These are phyloP conservation scores for Yamadazyma spencermartinsiae DNA, from an alignment of 1,139 yeast species.

Conservation along the genomic window DNA sequence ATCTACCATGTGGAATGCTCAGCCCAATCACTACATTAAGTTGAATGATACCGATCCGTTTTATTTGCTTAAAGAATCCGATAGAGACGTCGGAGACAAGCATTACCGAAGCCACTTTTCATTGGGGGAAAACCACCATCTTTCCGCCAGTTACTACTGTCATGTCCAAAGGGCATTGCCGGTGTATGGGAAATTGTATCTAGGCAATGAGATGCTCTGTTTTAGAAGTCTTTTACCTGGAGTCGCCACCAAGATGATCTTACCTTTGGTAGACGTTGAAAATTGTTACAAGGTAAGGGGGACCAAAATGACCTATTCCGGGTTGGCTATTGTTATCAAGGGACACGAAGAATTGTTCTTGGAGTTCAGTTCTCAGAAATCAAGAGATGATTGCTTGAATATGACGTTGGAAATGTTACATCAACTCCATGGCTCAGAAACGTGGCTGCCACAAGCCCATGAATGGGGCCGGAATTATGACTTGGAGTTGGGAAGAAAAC, in stretches of 20 bases:
- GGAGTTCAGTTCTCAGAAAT: constrained; percentile 66
- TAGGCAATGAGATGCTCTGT: constrained; percentile 68
- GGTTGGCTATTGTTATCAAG: constrained; percentile 63
- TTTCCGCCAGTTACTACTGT: constrained; percentile 71
- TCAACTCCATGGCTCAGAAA: constrained; percentile 27
- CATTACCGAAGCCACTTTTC: constrained; percentile 70
- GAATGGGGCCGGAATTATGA: constrained; percentile 30
- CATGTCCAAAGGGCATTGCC: constrained; percentile 74
- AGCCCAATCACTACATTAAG: constrained; percentile 57
- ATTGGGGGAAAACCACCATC: constrained; percentile 47
- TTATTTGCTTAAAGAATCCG: constrained; percentile 43
- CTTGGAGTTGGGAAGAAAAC: constrained; percentile 18
- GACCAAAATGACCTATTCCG: constrained; percentile 49
- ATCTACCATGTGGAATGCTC: constrained; percentile 61
- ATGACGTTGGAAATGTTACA: constrained; percentile 56
- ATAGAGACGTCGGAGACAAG: constrained; percentile 45
- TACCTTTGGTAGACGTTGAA: constrained; percentile 74
- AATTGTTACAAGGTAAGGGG: constrained; percentile 67
- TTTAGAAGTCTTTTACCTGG: constrained; percentile 83
- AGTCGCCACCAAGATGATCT: constrained; percentile 74
- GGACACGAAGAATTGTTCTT: constrained; percentile 77
- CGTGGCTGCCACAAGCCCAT: constrained; percentile 27
- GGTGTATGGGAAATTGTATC: constrained; percentile 76
- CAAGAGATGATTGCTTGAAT: constrained; percentile 73
- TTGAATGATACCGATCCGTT: constrained; percentile 42